A percentile compares a stretch with the other conserved stretches of the same genome.
phyloP scores from a whole-genome alignment of 1,284 basidiomycete species.

The Afroboletus lepidellus region DNA sequence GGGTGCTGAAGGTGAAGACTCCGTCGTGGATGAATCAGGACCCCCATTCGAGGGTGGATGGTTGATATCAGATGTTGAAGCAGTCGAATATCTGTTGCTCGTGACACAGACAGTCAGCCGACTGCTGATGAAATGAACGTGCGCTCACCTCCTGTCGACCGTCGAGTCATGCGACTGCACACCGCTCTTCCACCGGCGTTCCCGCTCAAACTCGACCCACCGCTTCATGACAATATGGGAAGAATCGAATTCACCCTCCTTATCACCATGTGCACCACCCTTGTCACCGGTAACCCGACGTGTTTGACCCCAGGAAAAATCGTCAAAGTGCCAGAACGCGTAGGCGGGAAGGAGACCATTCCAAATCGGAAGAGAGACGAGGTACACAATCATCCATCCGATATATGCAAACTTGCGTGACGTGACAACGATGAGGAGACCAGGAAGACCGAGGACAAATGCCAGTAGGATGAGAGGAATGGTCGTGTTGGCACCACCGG shows the following conservation, averaged over 20 bases:
- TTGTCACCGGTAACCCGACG: slow-evolving; percentile 81
- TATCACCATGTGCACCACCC: slow-evolving; percentile 77
- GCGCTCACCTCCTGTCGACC: slow-evolving; percentile 65
- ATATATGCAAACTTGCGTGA: slow-evolving; percentile 92
- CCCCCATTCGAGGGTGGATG: slow-evolving; percentile 45
- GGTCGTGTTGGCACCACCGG: slow-evolving; percentile 75
- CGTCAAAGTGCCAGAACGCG: slow-evolving; percentile 99
- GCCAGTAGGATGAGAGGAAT: slow-evolving; percentile 94
- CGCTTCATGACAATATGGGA: slow-evolving; percentile 98
- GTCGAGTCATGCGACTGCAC: slow-evolving; percentile 80
- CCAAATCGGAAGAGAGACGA: slow-evolving; percentile 92
- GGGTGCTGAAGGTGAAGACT: slow-evolving; percentile 47
- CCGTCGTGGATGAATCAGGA: slow-evolving; percentile 63
- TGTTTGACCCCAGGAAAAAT: slow-evolving; percentile 99
- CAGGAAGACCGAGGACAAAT: slow-evolving; percentile 94
- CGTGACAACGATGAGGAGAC: slow-evolving; percentile 91
- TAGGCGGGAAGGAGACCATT: slow-evolving; percentile 94
- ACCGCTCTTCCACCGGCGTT: slow-evolving; percentile 89
- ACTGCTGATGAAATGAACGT: slow-evolving; percentile 6
- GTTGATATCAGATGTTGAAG: slow-evolving; percentile 74
- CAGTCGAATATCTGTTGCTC: slow-evolving; percentile 71
- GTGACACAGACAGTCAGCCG: slow-evolving; percentile 19
- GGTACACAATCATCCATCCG: slow-evolving; percentile 96
- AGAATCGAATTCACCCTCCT: slow-evolving; percentile 96
- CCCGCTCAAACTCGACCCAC: slow-evolving; percentile 98